phyloP scores from a whole-genome alignment of 2,329 filamentous ascomycete genomes.

The Hypoxylon sp. region DNA sequence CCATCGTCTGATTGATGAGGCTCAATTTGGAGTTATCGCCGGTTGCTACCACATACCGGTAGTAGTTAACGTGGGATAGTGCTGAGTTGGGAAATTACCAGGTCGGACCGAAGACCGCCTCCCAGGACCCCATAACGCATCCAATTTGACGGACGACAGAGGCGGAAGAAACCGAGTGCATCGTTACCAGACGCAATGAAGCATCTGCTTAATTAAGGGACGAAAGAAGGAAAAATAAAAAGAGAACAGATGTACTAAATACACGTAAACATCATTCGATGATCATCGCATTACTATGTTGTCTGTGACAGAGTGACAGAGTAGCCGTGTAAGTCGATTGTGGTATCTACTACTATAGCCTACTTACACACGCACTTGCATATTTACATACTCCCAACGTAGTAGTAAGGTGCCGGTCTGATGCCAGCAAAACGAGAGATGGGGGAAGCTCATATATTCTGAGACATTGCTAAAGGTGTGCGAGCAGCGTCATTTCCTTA shows the following conservation, averaged over 20 bases:
- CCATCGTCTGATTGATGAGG: conserved; percentile 39
- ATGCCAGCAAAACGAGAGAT: conserved; percentile 17
- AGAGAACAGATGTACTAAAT: conserved; percentile 12
- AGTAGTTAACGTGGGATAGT: conserved; percentile 35
- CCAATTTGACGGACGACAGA: conserved; percentile 32
- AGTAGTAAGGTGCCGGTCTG: conserved; percentile 5
- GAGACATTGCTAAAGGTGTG: conserved; percentile 23
- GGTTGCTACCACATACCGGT: conserved; percentile 32
- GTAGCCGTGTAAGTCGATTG: conserved; percentile 17
- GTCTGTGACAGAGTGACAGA: conserved; percentile 18
- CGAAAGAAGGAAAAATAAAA: neutral
- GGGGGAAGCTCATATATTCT: conserved; percentile 21
- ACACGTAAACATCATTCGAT: conserved; percentile 40
- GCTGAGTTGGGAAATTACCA: conserved; percentile 40
- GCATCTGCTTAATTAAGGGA: conserved; percentile 33
- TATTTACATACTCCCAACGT: conserved; percentile 13
- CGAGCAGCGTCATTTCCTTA: conserved; percentile 34
- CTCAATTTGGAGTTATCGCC: conserved; percentile 45
- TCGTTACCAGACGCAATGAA: conserved; percentile 28
- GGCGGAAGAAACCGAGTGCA: conserved; percentile 41
- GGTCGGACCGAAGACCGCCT: conserved; percentile 42
- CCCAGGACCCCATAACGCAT: conserved; percentile 33
- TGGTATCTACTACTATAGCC: conserved; percentile 1
- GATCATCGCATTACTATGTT: conserved; percentile 41
- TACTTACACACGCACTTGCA: conserved; percentile 14